Percentiles rank a stretch among this genome's conserved stretches.
phyloP scores from a whole-genome alignment of 345 rosid genomes.

The Sapria himalayana region DNA sequence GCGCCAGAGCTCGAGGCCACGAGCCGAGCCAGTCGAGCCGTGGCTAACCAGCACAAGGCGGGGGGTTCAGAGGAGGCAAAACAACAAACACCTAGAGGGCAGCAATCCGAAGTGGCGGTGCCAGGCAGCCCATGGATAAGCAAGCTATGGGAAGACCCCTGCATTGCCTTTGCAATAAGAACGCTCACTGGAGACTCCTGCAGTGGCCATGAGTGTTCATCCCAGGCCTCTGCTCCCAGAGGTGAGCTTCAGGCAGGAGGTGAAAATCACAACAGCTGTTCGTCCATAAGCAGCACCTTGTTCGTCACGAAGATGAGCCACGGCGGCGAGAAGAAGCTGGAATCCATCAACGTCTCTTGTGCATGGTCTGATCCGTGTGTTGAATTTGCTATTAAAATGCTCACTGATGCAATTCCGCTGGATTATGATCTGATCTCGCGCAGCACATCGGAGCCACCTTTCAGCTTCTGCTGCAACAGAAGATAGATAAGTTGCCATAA shows the following conservation, averaged over 20 bases:
- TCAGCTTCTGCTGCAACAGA: too few species aligned
- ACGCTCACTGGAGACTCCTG: constrained; percentile 56
- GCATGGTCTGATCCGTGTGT: constrained; percentile 78
- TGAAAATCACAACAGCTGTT: too few species aligned
- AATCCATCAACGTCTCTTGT: constrained; percentile 13
- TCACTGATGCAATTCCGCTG: constrained; percentile 59
- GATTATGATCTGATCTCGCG: constrained; percentile 20
- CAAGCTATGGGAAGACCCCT: constrained; percentile 58
- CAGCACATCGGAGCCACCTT: too few species aligned
- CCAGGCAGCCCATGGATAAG: constrained; percentile 5
- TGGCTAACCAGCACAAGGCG: constrained; percentile 14
- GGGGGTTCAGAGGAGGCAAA: constrained; percentile 9
- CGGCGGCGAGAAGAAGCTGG: constrained; percentile 12
- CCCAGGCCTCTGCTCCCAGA: too few species aligned
- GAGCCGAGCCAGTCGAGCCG: constrained; percentile 19
- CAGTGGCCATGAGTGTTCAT: too few species aligned
- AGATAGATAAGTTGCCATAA: too few species aligned
- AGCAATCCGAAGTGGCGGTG: constrained; percentile 8
- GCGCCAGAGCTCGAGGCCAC: constrained; percentile 31
- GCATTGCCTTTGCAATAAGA: constrained; percentile 92
- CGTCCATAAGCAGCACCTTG: too few species aligned
- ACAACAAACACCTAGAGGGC: constrained; percentile 8
- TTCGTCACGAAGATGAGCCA: too few species aligned
- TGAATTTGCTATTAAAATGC: constrained; percentile 81
- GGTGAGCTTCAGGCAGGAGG: too few species aligned